Evolutionary conservation across 257 asterid genomes (phyloP), one percentile per base, ranked within the genome.

Genomic region (Coffea eugenioides): DNA sequence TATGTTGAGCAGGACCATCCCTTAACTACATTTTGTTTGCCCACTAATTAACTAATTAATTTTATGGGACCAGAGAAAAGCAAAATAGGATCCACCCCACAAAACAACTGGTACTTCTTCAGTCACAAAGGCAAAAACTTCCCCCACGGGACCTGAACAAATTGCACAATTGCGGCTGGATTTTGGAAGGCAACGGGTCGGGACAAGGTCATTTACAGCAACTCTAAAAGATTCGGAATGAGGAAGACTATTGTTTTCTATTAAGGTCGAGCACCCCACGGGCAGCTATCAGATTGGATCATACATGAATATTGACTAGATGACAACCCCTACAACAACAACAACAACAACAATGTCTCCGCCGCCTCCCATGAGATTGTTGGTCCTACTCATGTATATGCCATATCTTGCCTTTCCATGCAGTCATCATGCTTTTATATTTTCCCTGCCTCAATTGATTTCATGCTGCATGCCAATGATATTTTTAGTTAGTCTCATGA

Each of bases 131-230:
- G 92, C 86, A 93, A 93, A 85, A 93, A 93, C 70, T 93, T 92
- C 36, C 98, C 97, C 4, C 90, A 96, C 0, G 98, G 98, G 64
- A 94, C 95, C 1, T 85, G 98, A 31, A 94, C 98, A 1, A 94
- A 94, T 69, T 92, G 98, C 34, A 97, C 98, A 0, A 94, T 97
- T 0, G 92, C 95, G 0, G 98, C 97, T 27, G 98, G 98, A 15
- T 94, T 94, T 67, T 94, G 98, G 98, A 94, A 94, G 89, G 98
- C 98, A 0, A 94, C 98, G 0, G 97, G 98, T 13, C 89, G 98
- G 5, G 98, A 94, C 69, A 94, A 94, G 81, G 94, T 86, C 73
- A 94, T 94, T 12, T 85, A 94, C 27, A 94, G 94, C 90, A 92
- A 84, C 72, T 77, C 83, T 46, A 89, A 89, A 74, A 81, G 96